Conservation (phyloP, 352 stramenopile genomes). For the Globisporangium emineosum region DNA sequence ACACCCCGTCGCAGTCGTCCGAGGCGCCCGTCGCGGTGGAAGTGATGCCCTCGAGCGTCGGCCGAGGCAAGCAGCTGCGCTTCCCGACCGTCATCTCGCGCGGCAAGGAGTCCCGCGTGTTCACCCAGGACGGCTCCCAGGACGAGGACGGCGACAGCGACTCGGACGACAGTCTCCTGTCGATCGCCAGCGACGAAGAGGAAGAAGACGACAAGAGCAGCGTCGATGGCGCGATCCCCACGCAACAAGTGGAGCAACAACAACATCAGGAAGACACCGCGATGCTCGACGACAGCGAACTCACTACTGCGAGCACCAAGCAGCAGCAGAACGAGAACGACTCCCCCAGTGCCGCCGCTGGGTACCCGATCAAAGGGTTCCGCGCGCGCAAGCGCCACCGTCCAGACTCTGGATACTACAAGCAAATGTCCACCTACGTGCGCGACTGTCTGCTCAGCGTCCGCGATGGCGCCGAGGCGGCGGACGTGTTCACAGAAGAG, state of each 20-base stretch:
- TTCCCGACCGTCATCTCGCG: constrained; percentile 68
- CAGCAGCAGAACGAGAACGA: constrained; percentile 6
- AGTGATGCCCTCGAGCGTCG: constrained; percentile 67
- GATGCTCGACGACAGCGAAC: constrained; percentile 14
- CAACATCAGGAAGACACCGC: not conserved
- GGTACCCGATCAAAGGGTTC: constrained; percentile 70
- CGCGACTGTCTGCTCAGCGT: constrained; percentile 79
- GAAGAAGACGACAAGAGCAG: constrained; percentile 44
- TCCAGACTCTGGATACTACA: constrained; percentile 78
- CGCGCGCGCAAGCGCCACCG: constrained; percentile 80
- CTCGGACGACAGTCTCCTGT: constrained; percentile 72
- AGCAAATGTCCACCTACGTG: constrained; percentile 84
- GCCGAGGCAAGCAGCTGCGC: constrained; percentile 74
- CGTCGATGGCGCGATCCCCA: not conserved
- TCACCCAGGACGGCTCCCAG: constrained; percentile 31
- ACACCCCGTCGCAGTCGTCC: constrained; percentile 8
- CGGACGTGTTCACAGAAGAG: constrained; percentile 53
- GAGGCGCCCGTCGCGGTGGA: constrained; percentile 43
- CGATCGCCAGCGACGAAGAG: constrained; percentile 63
- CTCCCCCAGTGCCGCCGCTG: constrained; percentile 1
- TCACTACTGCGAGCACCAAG: constrained; percentile 7
- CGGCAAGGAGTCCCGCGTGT: constrained; percentile 60
- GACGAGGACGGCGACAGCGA: constrained; percentile 40
- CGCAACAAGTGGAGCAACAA: not conserved
- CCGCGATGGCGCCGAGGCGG: constrained; percentile 41